phyloP scores from a whole-genome alignment of 75 land plant species.

The Cupressus sempervirens region DNA sequence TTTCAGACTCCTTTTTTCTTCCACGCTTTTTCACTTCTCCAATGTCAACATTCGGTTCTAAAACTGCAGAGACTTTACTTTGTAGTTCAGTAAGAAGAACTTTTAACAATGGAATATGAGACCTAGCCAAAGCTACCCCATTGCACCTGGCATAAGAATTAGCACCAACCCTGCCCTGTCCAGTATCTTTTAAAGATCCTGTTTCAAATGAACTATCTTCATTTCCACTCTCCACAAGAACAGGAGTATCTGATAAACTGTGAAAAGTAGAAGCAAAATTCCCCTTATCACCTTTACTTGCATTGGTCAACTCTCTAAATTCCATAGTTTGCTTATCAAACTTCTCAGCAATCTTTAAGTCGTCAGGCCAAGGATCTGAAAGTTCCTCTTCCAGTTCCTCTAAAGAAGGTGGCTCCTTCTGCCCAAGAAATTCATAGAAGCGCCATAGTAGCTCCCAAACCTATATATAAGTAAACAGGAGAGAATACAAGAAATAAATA shows the following conservation, averaged over 20 bases:
- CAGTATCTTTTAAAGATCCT: conserved; percentile 22
- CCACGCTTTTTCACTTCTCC: conserved; percentile 77
- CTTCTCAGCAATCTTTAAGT: conserved; percentile 6
- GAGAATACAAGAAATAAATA: conserved; percentile 1
- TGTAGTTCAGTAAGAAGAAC: conserved; percentile 64
- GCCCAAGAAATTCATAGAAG: conserved; percentile 70
- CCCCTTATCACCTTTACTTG: conserved; percentile 7
- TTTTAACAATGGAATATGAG: conserved; percentile 61
- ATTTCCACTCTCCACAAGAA: conserved; percentile 13
- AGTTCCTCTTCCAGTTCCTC: conserved; percentile 85
- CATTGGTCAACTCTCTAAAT: neutral
- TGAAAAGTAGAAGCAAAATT: neutral
- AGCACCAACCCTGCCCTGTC: conserved; percentile 27
- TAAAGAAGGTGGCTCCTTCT: conserved; percentile 44
- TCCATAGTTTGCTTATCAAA: conserved; percentile 16
- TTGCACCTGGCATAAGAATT: conserved; percentile 31
- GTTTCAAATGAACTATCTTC: conserved; percentile 28
- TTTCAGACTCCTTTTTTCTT: conserved; percentile 68
- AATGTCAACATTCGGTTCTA: conserved; percentile 53
- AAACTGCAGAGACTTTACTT: conserved; percentile 48
- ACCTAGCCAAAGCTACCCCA: conserved; percentile 48
- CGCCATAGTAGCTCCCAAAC: conserved; percentile 78
- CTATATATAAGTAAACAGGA: conserved; percentile 21
- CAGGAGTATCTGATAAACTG: conserved; percentile 5
- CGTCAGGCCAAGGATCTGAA: conserved; percentile 45